phyloP scores from a whole-genome alignment of 2,329 filamentous ascomycete species.

The Ophiosphaerella narmari region DNA sequence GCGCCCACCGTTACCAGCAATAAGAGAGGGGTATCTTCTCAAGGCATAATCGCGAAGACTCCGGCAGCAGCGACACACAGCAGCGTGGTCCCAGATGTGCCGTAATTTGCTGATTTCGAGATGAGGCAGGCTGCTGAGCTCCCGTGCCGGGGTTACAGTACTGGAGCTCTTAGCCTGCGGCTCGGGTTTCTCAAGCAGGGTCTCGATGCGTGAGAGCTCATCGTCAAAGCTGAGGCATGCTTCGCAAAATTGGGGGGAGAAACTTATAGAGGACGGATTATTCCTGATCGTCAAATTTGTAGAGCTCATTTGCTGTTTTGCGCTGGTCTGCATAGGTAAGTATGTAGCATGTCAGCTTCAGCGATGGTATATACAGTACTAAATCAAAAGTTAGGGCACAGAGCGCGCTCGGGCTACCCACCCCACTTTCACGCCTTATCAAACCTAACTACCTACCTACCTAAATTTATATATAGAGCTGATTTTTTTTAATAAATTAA shows the following conservation, averaged over 20 bases:
- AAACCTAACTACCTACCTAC: no score
- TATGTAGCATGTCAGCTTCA: no score
- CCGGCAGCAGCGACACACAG: constrained; percentile 5
- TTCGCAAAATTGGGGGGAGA: constrained; percentile 5
- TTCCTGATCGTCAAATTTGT: constrained; percentile 2
- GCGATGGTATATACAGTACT: no score
- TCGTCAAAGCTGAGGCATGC: constrained; percentile 7
- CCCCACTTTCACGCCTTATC: no score
- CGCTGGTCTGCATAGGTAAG: no score
- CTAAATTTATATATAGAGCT: no score
- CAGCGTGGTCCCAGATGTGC: constrained; percentile 9
- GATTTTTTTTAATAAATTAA: no score
- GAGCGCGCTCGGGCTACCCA: no score
- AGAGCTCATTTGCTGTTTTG: background rate
- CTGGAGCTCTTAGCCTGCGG: constrained; percentile 3
- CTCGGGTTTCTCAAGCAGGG: constrained; percentile 4
- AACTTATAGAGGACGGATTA: background rate
- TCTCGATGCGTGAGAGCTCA: constrained; percentile 8
- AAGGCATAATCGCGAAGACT: constrained; percentile 6
- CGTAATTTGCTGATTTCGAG: constrained; percentile 6
- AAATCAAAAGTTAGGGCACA: no score
- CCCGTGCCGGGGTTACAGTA: background rate
- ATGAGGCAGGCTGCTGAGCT: constrained; percentile 2
- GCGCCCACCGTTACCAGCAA: background rate
- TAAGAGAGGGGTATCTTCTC: constrained; percentile 2